Evolutionary conservation across 1,284 basidiomycete genomes (phyloP), one percentile per base, ranked within the genome.

Genomic region (Puccinia polysora): DNA sequence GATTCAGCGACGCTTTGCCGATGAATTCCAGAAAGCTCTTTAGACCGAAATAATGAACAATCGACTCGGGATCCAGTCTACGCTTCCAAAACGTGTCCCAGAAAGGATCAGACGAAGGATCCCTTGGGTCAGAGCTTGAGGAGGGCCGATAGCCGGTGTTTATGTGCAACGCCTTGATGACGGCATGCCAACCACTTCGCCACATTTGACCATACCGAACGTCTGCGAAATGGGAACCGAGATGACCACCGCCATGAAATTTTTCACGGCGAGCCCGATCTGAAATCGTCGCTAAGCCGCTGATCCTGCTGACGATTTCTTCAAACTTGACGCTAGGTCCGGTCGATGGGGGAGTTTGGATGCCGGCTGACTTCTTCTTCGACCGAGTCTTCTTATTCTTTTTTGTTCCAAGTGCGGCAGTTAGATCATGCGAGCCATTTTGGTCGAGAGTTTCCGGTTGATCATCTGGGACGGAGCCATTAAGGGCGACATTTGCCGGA

Each of bases 41-140:
- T 14, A 72, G 60, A 50, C 69, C 69, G 43, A 72, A 72, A 32
- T 72, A 64, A 63, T 72, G 59, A 2, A 50, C 69, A 50, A 72
- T 72, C 14, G 60, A 53, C 20, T 72, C 60, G 30, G 69, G 40
- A 38, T 55, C 38, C 25, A 72, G 53, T 50, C 69, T 55, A 30
- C 69, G 69, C 55, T 72, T 63, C 69, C 69, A 72, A 34, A 55
- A 72, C 28, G 59, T 32, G 32, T 49, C 38, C 69, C 69, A 72
- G 55, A 72, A 72, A 32, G n/a, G 18, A 15, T 64, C 69, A 38
- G 60, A 63, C 14, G 45, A 59, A 3, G 53, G 28, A 10, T 34
- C 32, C 5, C 15, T 15, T 14, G 25, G 34, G n/a, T 49, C 50
- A 14, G 32, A 28, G 10, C 32, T 15, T 30, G 32, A 60, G 23